Evolutionary conservation across 2,329 filamentous ascomycete species (phyloP), one percentile per base, ranked within the genome.

Genomic region (Botrytis fabae): DNA sequence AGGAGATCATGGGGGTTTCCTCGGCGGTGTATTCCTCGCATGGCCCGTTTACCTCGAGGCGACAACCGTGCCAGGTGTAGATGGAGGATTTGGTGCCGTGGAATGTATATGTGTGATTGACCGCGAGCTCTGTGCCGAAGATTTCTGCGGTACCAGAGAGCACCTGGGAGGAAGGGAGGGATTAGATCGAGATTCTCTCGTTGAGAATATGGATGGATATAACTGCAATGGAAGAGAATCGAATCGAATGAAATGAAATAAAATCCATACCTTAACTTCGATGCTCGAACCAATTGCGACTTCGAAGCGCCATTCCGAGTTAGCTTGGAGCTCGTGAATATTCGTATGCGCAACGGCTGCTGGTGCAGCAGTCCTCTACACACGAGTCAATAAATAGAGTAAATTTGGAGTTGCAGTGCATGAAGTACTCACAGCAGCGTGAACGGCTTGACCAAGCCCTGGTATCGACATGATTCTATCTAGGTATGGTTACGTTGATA

Each of bases 71-170:
- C 92, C 94, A 97, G 69, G 95, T 97, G 82, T 93, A 93, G 79
- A 99, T 92, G 75, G 95, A 95, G 73, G 93, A 92, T 84, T 97
- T 97, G 77, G 88, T 89, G 72, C 93, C 93, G 63, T 88, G 87
- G 82, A 99, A 95, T 46, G 87, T 91, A 84, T 98, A 98, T 16
- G 89, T 87, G 69, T 92, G 92, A 73, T 92, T 92, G 16, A 89
- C 87, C 18, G 94, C 94, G 61, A 99, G 91, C 84, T 99, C 96
- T 72, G 95, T 95, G 80, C 96, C 96, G 81, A 98, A 97, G 80
- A 97, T 90, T 82, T 99, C 96, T 66, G 95, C 96, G 1, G 91
- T 94, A 75, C 96, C 96, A 48, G 88, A 89, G 72, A 93, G 83
- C 40, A 98, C 86, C 84, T 94, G n/a, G 2, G 42, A 38, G 38